Percentiles rank a stretch among this genome's conserved stretches.
phyloP scores from a whole-genome alignment of 352 stramenopile species.

The Phytophthora agathidicida region DNA sequence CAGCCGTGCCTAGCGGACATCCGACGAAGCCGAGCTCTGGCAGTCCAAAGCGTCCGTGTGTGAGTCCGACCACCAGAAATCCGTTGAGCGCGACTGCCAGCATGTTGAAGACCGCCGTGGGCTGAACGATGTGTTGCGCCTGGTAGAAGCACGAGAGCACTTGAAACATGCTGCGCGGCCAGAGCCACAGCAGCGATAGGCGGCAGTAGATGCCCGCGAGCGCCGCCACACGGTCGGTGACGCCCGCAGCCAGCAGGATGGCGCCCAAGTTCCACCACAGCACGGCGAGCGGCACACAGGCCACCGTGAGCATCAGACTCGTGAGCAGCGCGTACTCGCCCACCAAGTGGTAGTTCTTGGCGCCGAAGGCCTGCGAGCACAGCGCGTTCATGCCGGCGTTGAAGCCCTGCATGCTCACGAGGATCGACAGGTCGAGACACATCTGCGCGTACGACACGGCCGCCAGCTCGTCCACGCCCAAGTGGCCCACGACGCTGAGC shows the following conservation, averaged over 20 bases:
- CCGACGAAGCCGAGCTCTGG: constrained; percentile 76
- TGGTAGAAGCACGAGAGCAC: constrained; percentile 82
- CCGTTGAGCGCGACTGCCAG: constrained; percentile 67
- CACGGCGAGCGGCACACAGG: constrained; percentile 68
- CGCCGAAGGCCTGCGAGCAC: constrained; percentile 85
- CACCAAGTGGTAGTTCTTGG: constrained; percentile 81
- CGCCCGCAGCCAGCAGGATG: constrained; percentile 49
- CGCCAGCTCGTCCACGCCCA: constrained; percentile 81
- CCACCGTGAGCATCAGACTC: constrained; percentile 60
- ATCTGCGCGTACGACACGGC: constrained; percentile 82
- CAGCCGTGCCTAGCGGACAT: constrained; percentile 70
- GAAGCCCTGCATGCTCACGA: constrained; percentile 84
- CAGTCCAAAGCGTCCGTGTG: constrained; percentile 63
- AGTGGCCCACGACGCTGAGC: constrained; percentile 81
- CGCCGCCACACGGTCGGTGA: constrained; percentile 46
- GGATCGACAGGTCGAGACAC: constrained; percentile 76
- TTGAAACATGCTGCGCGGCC: constrained; percentile 83
- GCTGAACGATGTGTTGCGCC: constrained; percentile 81
- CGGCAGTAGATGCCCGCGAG: constrained; percentile 68
- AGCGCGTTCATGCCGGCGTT: constrained; percentile 83
- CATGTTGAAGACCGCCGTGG: constrained; percentile 66
- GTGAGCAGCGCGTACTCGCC: constrained; percentile 70
- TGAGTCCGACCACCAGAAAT: constrained; percentile 66
- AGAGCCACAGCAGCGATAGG: constrained; percentile 74
- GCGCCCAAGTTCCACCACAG: constrained; percentile 81